Conservation (phyloP, 805 yeast species). For the Lachancea lanzarotensis region DNA sequence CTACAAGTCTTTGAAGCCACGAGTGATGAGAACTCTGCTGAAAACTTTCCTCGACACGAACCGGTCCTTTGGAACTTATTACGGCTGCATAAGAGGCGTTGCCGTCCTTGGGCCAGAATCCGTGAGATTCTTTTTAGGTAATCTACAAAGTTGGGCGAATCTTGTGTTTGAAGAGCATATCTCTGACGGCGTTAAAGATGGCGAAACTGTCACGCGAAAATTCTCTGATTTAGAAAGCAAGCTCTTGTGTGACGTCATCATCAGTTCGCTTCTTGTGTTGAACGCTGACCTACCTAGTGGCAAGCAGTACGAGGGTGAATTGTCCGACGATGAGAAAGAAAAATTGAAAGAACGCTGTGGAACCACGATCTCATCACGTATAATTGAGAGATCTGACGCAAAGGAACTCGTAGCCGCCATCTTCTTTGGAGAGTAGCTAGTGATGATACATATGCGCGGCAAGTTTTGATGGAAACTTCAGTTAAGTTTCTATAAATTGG, state of each 20-base stretch:
- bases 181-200: slow-evolving; percentile 9
- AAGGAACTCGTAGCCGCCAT: slow-evolving; percentile 53
- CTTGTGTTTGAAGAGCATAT: slow-evolving; percentile 42
- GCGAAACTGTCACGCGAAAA: slow-evolving; percentile 18
- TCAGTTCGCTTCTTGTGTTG: slow-evolving; percentile 51
- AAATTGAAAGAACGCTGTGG: slow-evolving; percentile 60
- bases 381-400: slow-evolving; percentile 44
- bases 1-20: slow-evolving; percentile 82
- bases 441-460: neutral
- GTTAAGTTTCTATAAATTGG: no score
- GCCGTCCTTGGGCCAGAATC: slow-evolving; percentile 83
- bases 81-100: slow-evolving; percentile 84
- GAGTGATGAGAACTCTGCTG: slow-evolving; percentile 86
- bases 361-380: slow-evolving; percentile 42
- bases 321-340: slow-evolving; percentile 32
- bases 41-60: slow-evolving; percentile 84
- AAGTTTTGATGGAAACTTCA: no score
- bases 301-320: slow-evolving; percentile 33
- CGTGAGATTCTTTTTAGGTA: slow-evolving; percentile 77
- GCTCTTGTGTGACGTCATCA: slow-evolving; percentile 42
- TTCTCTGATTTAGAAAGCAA: slow-evolving; percentile 41
- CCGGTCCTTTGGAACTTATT: slow-evolving; percentile 82
- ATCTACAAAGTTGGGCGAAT: slow-evolving; percentile 71
- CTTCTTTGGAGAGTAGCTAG: slow-evolving; percentile 56
- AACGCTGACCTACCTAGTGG: slow-evolving; percentile 31